Percentiles rank a stretch among this genome's conserved stretches.
phyloP scores from a whole-genome alignment of 2,329 filamentous ascomycete species.

The Purpureocillium lavendulum region DNA sequence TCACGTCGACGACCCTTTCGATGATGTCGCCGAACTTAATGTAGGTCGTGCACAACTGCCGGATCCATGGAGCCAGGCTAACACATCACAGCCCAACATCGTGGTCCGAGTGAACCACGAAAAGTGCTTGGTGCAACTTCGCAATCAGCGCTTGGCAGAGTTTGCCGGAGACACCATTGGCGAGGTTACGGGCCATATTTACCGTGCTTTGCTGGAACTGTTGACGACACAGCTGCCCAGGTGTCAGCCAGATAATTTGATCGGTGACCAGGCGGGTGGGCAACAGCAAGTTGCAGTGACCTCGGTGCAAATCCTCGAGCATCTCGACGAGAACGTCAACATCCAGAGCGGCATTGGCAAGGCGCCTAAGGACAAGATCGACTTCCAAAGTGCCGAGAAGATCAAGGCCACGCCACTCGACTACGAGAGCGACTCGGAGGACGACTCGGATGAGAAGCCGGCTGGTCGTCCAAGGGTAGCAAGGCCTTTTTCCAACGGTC shows the following conservation, averaged over 20 bases:
- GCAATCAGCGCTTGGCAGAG: conserved; percentile 68
- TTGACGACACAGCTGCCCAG: conserved; percentile 61
- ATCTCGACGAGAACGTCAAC: conserved; percentile 43
- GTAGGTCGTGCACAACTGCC: conserved; percentile 20
- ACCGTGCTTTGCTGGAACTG: conserved; percentile 61
- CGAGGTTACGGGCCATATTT: conserved; percentile 67
- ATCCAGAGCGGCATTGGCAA: conserved; percentile 51
- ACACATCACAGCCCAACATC: conserved; percentile 52
- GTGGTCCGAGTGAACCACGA: conserved; percentile 77
- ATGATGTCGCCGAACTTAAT: conserved; percentile 41
- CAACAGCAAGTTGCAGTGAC: conserved; percentile 31
- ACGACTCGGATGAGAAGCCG: conserved; percentile 23
- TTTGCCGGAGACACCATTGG: conserved; percentile 65
- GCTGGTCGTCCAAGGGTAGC: conserved; percentile 7
- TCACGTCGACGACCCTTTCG: conserved; percentile 15
- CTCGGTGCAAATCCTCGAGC: conserved; percentile 48
- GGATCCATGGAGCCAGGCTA: conserved; percentile 4
- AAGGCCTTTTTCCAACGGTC: conserved; percentile 11
- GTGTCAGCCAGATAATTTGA: conserved; percentile 51
- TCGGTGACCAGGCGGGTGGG: conserved; percentile 21
- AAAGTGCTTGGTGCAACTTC: conserved; percentile 73
- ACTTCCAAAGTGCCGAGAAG: conserved; percentile 38
- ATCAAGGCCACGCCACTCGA: conserved; percentile 28
- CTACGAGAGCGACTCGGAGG: conserved; percentile 24
- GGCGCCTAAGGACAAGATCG: conserved; percentile 35